Evolutionary conservation across 177 flowering plant species (phyloP), one percentile per base, ranked within the genome.

Genomic region (Viscum album): DNA sequence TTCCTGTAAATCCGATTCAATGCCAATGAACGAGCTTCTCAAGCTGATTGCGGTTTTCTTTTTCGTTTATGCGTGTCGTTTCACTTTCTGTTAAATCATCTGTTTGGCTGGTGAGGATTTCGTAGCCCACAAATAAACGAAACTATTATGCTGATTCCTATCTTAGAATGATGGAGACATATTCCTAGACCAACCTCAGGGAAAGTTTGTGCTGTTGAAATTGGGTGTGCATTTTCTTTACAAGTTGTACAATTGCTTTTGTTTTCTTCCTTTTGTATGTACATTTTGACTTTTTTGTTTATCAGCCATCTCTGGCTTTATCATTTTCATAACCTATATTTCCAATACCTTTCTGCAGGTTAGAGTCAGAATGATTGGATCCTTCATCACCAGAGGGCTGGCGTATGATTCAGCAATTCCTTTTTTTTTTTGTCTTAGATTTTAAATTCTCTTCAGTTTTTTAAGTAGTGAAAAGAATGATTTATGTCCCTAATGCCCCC

Each of bases 301-400:
- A n/a, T n/a, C n/a, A n/a, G n/a, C n/a, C n/a, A n/a, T n/a, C n/a
- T n/a, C n/a, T n/a, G n/a, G 23, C 5, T 30, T 17, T 7, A 33
- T 35, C 54, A 31, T 68, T 67, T 47, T 56, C 37, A 31, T 64
- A 41, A 50, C 62, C 13, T 64, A 2, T 29, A 8, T n/a, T n/a
- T 68, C 19, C 56, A 45, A 31, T 30, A 19, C 43, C 34, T 62
- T 59, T 68, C 66, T 69, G 33, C 64, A 29, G 70, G 71, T 35
- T 65, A 81, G 83, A 81, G 34, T 45, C 80, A 86, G 80, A 76
- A 92, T 90, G 96, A 82, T 92, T 73, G 92, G 96, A 74, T 82
- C 88, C 32, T 85, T 92, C 66, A 76, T 92, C 39, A 88, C 89
- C 54, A 83, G 96, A 79, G 94, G 85, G 68, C 91, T 92, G 47